Percentiles rank a stretch among this genome's conserved stretches.
Evolutionary conservation across 148 eudicot species (phyloP).

Genomic region (Silene uniflora): DNA sequence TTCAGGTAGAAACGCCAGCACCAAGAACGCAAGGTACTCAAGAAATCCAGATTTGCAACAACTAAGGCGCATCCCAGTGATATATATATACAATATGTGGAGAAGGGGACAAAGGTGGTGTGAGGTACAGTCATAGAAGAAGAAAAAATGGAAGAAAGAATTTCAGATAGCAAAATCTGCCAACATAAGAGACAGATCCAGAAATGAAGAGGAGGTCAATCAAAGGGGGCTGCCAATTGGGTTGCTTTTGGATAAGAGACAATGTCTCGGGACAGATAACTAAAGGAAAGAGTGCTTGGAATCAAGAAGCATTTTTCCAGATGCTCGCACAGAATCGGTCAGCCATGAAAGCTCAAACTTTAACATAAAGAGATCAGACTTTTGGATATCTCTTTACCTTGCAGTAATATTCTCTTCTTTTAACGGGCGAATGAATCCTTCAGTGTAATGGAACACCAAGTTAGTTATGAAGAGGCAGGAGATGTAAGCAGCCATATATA

Average conservation of each 20-base stretch:
- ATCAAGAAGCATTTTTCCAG: conserved; percentile 24
- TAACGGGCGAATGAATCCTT: conserved; percentile 97
- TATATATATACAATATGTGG: neutral
- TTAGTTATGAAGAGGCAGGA: conserved; percentile 67
- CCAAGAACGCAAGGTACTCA: neutral
- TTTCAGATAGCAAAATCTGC: conserved; percentile 1
- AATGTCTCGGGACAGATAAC: neutral
- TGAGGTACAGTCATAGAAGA: neutral
- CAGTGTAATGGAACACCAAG: conserved; percentile 86
- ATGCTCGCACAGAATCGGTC: conserved; percentile 15
- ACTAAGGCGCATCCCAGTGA: neutral
- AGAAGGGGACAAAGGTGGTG: neutral
- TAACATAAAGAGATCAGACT: conserved; percentile 39
- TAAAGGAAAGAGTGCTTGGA: conserved; percentile 10
- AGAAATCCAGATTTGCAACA: neutral
- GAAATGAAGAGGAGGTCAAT: neutral
- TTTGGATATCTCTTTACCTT: conserved; percentile 72
- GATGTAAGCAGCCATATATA: conserved; percentile 49
- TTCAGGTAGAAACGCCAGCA: neutral
- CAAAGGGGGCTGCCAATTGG: conserved; percentile 3
- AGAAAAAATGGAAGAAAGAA: neutral
- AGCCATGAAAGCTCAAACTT: conserved; percentile 25
- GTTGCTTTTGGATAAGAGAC: neutral
- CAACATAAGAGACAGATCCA: neutral
- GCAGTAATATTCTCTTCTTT: conserved; percentile 96